These are phyloP conservation scores for Boletus coccyginus DNA, from an alignment of 768 basidiomycete genomes.

Conservation along the genomic window DNA sequence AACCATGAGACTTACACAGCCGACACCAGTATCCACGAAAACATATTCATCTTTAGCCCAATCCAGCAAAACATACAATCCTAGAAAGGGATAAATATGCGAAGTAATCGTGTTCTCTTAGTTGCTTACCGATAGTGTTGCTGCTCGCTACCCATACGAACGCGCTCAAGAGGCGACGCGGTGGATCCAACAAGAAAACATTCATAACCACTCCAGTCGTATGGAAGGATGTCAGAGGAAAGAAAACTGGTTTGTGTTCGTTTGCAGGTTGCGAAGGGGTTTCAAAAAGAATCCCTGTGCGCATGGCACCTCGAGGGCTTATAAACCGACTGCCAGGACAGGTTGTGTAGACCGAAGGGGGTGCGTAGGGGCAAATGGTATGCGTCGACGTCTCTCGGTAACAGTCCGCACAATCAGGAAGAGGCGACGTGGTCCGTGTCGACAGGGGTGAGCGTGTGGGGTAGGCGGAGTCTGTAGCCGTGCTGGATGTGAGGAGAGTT, in stretches of 20 bases:
- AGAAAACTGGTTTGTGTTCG: slow-evolving; percentile 46
- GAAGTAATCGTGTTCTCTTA: neutral
- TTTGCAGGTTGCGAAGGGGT: slow-evolving; percentile 1
- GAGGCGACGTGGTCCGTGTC: slow-evolving; percentile 19
- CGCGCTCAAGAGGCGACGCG: slow-evolving; percentile 56
- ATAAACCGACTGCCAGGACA: slow-evolving; percentile 4
- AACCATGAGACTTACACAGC: slow-evolving; percentile 52
- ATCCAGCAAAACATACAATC: slow-evolving; percentile 61
- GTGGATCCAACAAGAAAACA: slow-evolving; percentile 69
- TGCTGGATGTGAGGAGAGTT: slow-evolving; percentile 8
- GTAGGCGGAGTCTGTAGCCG: slow-evolving; percentile 4
- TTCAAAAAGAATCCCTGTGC: slow-evolving; percentile 11
- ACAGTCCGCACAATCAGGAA: slow-evolving; percentile 16
- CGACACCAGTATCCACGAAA: slow-evolving; percentile 70
- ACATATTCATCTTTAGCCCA: slow-evolving; percentile 67
- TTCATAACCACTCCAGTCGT: slow-evolving; percentile 74
- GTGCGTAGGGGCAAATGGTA: neutral
- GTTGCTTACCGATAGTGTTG: slow-evolving; percentile 31
- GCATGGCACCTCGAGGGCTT: slow-evolving; percentile 5
- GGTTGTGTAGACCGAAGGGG: slow-evolving; percentile 5
- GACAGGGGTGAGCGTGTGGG: slow-evolving; percentile 24
- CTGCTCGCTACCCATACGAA: slow-evolving; percentile 63
- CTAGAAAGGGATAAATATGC: slow-evolving; percentile 38
- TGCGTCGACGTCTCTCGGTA: slow-evolving; percentile 14
- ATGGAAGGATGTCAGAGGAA: slow-evolving; percentile 58